phyloP scores from a whole-genome alignment of 164 flowering plant species.

The Sextonia rubra region DNA sequence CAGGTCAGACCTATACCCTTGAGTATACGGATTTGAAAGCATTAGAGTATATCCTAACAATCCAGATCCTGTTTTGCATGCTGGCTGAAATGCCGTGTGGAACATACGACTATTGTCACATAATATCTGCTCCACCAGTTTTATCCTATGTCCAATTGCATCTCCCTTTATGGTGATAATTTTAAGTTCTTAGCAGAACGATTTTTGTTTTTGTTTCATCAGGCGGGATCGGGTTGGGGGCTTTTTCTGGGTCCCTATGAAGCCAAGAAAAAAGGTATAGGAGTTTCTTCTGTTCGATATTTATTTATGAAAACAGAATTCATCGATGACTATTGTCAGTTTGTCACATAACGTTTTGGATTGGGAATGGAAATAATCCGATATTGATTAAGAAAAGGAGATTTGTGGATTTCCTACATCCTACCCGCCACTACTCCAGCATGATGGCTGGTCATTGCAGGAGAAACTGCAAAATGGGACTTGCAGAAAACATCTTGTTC shows the following conservation, averaged over 20 bases:
- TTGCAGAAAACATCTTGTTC: no score
- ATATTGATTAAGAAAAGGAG: no score
- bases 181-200: neutral
- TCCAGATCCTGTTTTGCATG: neutral
- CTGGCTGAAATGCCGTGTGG: neutral
- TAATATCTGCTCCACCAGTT: neutral
- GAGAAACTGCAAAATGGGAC: no score
- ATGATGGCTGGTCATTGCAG: no score
- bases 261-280: conserved; percentile 49
- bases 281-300: neutral
- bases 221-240: conserved; percentile 84
- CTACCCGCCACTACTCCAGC: no score
- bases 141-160: neutral
- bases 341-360: neutral
- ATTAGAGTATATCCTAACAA: neutral
- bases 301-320: neutral
- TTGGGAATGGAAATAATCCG: neutral
- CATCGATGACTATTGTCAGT: neutral
- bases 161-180: neutral
- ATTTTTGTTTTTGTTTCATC: conserved; percentile 13
- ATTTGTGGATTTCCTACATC: no score
- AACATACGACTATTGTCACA: neutral
- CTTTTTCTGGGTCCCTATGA: conserved; percentile 49
- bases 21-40: neutral
- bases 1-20: no score